These are phyloP conservation scores for Agaricus sinodeliciosus DNA, from an alignment of 768 basidiomycete species.

Conservation along the genomic window DNA sequence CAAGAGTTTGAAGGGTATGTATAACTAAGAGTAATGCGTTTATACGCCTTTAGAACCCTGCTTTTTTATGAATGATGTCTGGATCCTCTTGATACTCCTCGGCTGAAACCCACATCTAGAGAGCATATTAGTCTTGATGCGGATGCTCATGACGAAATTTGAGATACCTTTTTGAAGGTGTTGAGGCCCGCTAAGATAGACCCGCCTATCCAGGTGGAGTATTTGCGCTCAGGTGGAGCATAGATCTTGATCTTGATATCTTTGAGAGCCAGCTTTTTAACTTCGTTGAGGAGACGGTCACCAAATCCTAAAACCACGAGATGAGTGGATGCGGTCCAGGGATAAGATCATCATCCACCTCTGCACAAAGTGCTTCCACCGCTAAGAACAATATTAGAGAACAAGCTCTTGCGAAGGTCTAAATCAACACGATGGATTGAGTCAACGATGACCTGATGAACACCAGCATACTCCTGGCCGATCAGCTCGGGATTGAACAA, in stretches of 20 bases:
- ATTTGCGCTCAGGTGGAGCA: constrained; percentile 98
- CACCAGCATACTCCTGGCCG: constrained; percentile 93
- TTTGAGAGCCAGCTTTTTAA: constrained; percentile 91
- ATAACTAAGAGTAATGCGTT: neutral
- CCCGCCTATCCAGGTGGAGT: constrained; percentile 96
- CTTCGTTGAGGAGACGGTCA: constrained; percentile 92
- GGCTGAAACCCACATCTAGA: constrained; percentile 98
- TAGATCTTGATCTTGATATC: constrained; percentile 99
- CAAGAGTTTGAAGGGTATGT: neutral
- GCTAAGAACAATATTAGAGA: constrained; percentile 93
- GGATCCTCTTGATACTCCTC: constrained; percentile 99
- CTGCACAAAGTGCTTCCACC: constrained; percentile 94
- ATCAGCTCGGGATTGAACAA: constrained; percentile 96
- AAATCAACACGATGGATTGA: constrained; percentile 95
- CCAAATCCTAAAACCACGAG: constrained; percentile 63
- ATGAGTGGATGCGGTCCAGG: neutral
- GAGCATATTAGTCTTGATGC: constrained; percentile 10
- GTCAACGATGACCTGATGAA: constrained; percentile 98
- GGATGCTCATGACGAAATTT: constrained; percentile 4
- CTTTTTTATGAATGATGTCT: constrained; percentile 95
- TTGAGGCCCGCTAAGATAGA: constrained; percentile 93
- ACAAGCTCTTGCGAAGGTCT: constrained; percentile 91
- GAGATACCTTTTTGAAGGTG: constrained; percentile 90
- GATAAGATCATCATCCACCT: constrained; percentile 42
- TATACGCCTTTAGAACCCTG: constrained; percentile 53